These are phyloP conservation scores for Gynandropsis gynandra DNA, from an alignment of 345 rosid genomes.

Conservation along the genomic window DNA sequence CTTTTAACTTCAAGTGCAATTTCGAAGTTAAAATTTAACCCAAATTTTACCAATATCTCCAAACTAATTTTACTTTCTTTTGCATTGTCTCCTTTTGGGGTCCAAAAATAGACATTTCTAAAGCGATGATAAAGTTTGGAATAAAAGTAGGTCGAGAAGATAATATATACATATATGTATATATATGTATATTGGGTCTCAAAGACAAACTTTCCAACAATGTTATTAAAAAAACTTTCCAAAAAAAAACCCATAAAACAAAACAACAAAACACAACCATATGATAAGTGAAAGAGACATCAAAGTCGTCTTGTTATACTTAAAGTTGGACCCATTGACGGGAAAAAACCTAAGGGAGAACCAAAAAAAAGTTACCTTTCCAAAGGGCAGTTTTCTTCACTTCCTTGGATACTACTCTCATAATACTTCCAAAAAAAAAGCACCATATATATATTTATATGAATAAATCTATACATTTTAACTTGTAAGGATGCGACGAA, in stretches of 20 bases:
- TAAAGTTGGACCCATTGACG: slow-evolving; percentile 31
- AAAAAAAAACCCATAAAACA: slow-evolving; percentile 7
- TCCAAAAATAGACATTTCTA: slow-evolving; percentile 43
- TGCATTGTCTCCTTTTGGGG: slow-evolving; percentile 23
- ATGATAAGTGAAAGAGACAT: slow-evolving; percentile 33
- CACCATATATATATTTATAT: too few species aligned
- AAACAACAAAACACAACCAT: slow-evolving; percentile 22
- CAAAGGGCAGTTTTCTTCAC: slow-evolving; percentile 21
- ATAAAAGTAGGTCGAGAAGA: slow-evolving; percentile 9
- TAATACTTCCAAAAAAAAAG: not conserved
- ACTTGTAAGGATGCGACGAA: too few species aligned
- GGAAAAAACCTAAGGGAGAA: slow-evolving; percentile 17
- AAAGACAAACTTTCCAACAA: slow-evolving; percentile 20
- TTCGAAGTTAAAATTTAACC: not conserved
- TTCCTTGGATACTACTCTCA: slow-evolving; percentile 1
- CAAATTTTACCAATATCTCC: slow-evolving; percentile 15
- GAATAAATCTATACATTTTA: too few species aligned
- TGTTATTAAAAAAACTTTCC: slow-evolving; percentile 17
- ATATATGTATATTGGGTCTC: slow-evolving; percentile 25
- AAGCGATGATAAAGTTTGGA: slow-evolving; percentile 24
- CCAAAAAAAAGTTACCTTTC: slow-evolving; percentile 34
- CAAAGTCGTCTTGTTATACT: slow-evolving; percentile 32
- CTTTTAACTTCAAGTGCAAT: too few species aligned
- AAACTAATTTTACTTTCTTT: slow-evolving; percentile 11
- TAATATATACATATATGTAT: too few species aligned